phyloP scores from a whole-genome alignment of 345 rosid genomes.

The Pistacia atlantica region DNA sequence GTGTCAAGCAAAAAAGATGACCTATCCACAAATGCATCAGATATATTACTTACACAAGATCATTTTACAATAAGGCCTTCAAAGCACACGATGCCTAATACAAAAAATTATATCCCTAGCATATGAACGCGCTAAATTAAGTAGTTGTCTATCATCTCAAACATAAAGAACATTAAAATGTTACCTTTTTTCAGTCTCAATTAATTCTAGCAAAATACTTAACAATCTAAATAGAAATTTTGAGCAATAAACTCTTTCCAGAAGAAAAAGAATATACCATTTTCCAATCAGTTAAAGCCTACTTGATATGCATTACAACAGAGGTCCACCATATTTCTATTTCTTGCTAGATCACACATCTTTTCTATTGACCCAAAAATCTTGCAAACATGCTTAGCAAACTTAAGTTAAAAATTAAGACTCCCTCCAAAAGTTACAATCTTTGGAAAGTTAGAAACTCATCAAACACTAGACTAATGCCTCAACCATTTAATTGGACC shows the following conservation, averaged over 20 bases:
- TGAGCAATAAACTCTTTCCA: not conserved
- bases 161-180: not conserved
- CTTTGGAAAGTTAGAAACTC: too few species aligned
- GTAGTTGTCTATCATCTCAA: not conserved
- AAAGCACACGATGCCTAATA: slow-evolving; percentile 1
- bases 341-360: too few species aligned
- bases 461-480: too few species aligned
- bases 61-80: slow-evolving; percentile 8
- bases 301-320: too few species aligned
- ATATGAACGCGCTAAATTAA: slow-evolving; percentile 8
- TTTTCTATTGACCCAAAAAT: too few species aligned
- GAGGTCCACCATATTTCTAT: too few species aligned
- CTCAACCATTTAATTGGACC: too few species aligned
- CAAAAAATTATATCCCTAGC: not conserved
- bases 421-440: too few species aligned
- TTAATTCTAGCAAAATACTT: not conserved
- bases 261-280: too few species aligned
- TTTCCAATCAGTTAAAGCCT: too few species aligned
- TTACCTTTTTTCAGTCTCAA: not conserved
- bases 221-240: not conserved
- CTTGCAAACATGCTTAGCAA: too few species aligned
- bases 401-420: too few species aligned
- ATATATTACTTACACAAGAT: slow-evolving; percentile 6
- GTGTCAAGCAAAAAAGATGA: slow-evolving; percentile 19
- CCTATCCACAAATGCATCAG: slow-evolving; percentile 18